These are phyloP conservation scores for Daldinia eschscholtzii DNA, from an alignment of 2,329 filamentous ascomycete species.

Conservation along the genomic window DNA sequence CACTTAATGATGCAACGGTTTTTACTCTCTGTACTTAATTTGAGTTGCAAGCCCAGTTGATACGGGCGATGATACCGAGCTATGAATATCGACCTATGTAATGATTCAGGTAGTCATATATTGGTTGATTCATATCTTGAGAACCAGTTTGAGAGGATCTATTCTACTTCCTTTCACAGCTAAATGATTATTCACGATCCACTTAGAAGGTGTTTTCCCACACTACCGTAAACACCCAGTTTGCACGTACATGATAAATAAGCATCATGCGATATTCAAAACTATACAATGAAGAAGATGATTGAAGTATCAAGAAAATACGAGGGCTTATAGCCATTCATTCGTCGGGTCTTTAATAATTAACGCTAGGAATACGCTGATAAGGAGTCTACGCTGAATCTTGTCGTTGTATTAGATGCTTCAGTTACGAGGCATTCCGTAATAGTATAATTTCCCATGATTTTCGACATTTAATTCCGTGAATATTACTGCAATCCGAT, in stretches of 20 bases:
- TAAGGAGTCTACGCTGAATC: not conserved
- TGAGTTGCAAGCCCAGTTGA: not conserved
- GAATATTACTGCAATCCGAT: not conserved
- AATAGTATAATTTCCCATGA: not conserved
- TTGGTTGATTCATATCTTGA: not conserved
- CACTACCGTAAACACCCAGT: not conserved
- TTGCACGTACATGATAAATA: not conserved
- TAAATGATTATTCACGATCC: not conserved
- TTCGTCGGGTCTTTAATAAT: not conserved
- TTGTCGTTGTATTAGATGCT: conserved; percentile 1
- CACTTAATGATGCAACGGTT: not conserved
- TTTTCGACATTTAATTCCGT: not conserved
- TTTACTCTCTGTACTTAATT: conserved; percentile 3
- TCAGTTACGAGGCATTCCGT: not conserved
- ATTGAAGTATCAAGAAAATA: not conserved
- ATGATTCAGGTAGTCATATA: too few relatives aligned
- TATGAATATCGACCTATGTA: not conserved
- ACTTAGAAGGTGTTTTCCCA: not conserved
- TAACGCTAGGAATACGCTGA: not conserved
- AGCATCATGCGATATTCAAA: not conserved
- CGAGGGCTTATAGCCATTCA: not conserved
- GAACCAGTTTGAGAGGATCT: not conserved
- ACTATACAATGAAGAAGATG: not conserved
- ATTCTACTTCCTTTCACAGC: not conserved
- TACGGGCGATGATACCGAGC: not conserved